phyloP scores from a whole-genome alignment of 345 rosid genomes.

The Iberis pinnata region DNA sequence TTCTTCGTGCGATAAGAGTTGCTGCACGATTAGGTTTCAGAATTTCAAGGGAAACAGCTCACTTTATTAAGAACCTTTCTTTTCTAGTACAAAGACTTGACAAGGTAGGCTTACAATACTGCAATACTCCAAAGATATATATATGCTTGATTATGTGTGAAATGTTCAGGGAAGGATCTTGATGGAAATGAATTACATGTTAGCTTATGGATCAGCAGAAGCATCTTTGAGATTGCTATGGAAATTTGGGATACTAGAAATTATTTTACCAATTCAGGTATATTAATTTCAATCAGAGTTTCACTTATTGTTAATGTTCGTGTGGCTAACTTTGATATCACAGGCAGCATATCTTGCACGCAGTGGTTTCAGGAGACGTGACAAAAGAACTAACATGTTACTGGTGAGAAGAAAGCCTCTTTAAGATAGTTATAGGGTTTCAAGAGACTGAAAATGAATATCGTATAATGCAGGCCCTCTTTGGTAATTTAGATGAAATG shows the following conservation, averaged over 20 bases:
- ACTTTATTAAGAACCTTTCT: constrained; percentile 52
- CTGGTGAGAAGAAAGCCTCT: constrained; percentile 42
- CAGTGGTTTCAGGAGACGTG: constrained; percentile 72
- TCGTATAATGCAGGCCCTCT: constrained; percentile 56
- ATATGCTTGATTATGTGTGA: background rate
- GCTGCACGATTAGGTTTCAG: constrained; percentile 72
- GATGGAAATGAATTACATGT: constrained; percentile 97
- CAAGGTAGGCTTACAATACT: constrained; percentile 39
- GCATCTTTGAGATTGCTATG: constrained; percentile 83
- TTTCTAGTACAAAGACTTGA: constrained; percentile 55
- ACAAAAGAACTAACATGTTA: constrained; percentile 86
- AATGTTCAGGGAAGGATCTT: constrained; percentile 64
- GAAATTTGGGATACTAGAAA: constrained; percentile 89
- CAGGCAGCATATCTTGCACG: constrained; percentile 83
- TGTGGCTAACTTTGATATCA: constrained; percentile 22
- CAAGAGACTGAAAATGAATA: constrained; percentile 19
- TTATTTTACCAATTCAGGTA: constrained; percentile 86
- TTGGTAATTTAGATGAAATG: constrained; percentile 68
- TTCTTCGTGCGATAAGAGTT: constrained; percentile 67
- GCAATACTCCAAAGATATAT: background rate
- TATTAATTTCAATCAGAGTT: constrained; percentile 17
- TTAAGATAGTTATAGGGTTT: background rate
- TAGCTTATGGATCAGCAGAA: constrained; percentile 94
- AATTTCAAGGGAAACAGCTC: constrained; percentile 78
- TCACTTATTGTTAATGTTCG: background rate